phyloP scores from a whole-genome alignment of 2,329 filamentous ascomycete species.

The Diaporthe aspalathi region DNA sequence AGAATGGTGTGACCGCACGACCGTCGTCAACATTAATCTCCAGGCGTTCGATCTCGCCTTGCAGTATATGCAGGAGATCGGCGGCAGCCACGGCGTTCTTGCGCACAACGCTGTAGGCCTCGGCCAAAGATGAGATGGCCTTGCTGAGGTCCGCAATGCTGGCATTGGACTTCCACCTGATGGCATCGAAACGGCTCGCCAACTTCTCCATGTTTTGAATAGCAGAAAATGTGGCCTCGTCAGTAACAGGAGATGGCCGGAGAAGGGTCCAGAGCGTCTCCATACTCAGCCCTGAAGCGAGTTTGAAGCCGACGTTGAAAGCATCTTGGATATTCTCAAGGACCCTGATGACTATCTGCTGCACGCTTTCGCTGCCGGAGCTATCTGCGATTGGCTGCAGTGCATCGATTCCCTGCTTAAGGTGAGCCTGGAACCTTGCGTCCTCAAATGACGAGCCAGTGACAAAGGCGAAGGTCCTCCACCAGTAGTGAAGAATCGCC shows the following conservation, averaged over 20 bases:
- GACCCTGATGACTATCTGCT: conserved; percentile 54
- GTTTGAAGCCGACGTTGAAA: conserved; percentile 77
- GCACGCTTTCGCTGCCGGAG: conserved; percentile 44
- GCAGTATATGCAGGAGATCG: conserved; percentile 61
- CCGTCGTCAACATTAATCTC: conserved; percentile 58
- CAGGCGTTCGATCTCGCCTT: conserved; percentile 63
- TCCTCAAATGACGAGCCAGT: conserved; percentile 66
- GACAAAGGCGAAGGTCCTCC: conserved; percentile 62
- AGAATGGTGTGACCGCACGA: conserved; percentile 58
- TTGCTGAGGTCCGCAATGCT: conserved; percentile 63
- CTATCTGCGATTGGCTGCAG: conserved; percentile 50
- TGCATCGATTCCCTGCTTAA: conserved; percentile 61
- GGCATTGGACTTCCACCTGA: conserved; percentile 69
- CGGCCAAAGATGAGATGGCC: conserved; percentile 65
- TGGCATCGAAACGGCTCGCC: conserved; percentile 68
- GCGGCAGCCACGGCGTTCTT: conserved; percentile 55
- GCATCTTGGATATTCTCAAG: conserved; percentile 59
- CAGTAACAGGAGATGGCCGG: conserved; percentile 69
- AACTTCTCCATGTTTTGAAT: conserved; percentile 65
- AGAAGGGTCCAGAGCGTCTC: conserved; percentile 80
- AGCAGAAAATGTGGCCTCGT: conserved; percentile 57
- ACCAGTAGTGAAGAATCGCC: conserved; percentile 64
- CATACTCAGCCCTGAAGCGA: conserved; percentile 83
- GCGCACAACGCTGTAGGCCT: conserved; percentile 68
- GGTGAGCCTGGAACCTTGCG: conserved; percentile 72